Evolutionary conservation across 257 asterid genomes (phyloP), one percentile per base, ranked within the genome.

Genomic region (Primulina tabacum): DNA sequence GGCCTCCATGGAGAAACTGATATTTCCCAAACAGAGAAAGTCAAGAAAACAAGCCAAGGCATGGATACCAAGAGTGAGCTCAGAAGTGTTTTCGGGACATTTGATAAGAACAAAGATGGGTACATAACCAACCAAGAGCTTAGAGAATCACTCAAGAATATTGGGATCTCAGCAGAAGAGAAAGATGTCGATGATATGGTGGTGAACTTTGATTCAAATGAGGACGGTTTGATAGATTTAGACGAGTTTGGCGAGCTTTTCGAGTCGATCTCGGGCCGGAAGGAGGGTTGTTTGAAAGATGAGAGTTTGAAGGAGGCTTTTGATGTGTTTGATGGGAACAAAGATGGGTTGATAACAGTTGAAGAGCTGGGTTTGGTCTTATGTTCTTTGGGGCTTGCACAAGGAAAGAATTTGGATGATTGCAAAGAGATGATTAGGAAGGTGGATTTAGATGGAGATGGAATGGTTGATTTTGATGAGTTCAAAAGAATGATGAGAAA

Each of bases 381-480:
- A 0, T 83, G 90, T 11, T 86, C 91, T 0, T 18, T 91, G 68
- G 97, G 97, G 3, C 83, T 91, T 18, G 72, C 43, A 2, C 80
- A 90, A 60, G 97, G 97, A 64, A 86, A 71, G 37, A 84, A 69
- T 74, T 24, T 87, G 28, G 93, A 91, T 24, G 88, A 75, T 33
- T 91, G 97, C 69, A 76, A 81, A 28, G 96, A 89, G 69, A 91
- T 91, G 97, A 91, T 91, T 38, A 79, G 78, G 40, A 83, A 83
- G 12, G 96, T 91, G 20, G 97, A 91, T 52, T 63, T 84, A 21
- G 95, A 91, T 83, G 95, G 97, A 60, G 97, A 91, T 89, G 96
- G 96, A 1, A 90, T 83, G 97, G 96, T 88, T 4, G 82, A 83
- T 47, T 85, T 87, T 74, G 88, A 86, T 55, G 95, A 89, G 79